Evolutionary conservation across 345 rosid genomes (phyloP).

Genomic region (Eucalyptus decipiens): DNA sequence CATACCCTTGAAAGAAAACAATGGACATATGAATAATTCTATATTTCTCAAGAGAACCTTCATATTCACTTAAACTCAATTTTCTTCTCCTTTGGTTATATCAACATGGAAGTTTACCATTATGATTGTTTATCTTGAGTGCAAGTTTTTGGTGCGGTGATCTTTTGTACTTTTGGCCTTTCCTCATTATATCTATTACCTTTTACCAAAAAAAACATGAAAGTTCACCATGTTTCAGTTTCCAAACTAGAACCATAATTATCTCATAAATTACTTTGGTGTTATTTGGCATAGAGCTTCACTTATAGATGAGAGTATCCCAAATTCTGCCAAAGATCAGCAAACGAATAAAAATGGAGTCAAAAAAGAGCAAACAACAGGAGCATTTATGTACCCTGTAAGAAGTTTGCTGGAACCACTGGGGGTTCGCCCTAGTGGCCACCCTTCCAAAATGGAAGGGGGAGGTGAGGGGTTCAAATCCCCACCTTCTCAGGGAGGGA

Average conservation of each 20-base stretch:
- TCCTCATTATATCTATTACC: too few relatives aligned
- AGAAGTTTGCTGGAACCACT: background rate
- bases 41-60: background rate
- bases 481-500: too few relatives aligned
- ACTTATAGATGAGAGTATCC: background rate
- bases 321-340: background rate
- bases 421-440: too few relatives aligned
- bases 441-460: too few relatives aligned
- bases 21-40: background rate
- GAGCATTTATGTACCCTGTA: background rate
- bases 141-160: too few relatives aligned
- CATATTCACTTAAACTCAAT: background rate
- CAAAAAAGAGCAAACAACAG: background rate
- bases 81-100: background rate
- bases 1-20: background rate
- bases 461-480: too few relatives aligned
- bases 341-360: background rate
- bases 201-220: background rate
- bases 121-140: too few relatives aligned
- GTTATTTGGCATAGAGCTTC: background rate
- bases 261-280: background rate
- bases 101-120: background rate
- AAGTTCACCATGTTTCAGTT: background rate
- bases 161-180: too few relatives aligned
- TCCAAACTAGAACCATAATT: background rate